These are phyloP conservation scores for Kandelia obovata DNA, from an alignment of 345 rosid species.

Conservation along the genomic window DNA sequence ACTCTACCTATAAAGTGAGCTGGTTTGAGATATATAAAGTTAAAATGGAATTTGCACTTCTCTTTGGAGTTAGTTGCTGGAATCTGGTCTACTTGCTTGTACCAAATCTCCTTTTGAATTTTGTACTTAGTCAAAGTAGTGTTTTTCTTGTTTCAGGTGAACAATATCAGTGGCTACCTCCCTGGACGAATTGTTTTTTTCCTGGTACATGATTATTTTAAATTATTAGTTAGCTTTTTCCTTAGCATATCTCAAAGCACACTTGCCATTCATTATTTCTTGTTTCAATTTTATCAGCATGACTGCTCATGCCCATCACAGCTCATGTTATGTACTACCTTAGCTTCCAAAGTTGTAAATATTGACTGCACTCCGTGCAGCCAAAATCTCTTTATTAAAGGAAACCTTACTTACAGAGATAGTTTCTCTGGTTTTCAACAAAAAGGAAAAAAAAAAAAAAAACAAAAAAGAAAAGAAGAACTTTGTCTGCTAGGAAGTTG, in stretches of 20 bases:
- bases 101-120: not conserved
- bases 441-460: too few species aligned
- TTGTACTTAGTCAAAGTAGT: slow-evolving; percentile 1
- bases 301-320: too few species aligned
- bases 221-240: not conserved
- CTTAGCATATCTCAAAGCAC: not conserved
- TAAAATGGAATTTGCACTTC: too few species aligned
- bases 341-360: not conserved
- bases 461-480: too few species aligned
- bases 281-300: not conserved
- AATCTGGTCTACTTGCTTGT: not conserved
- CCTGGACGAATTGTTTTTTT: slow-evolving; percentile 98
- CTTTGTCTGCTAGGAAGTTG: not conserved
- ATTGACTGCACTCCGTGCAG: not conserved
- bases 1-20: too few species aligned
- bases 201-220: slow-evolving; percentile 57
- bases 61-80: slow-evolving; percentile 1
- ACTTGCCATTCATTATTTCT: not conserved
- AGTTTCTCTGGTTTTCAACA: too few species aligned
- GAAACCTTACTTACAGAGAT: not conserved
- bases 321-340: not conserved
- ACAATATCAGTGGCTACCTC: slow-evolving; percentile 97
- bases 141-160: slow-evolving; percentile 49
- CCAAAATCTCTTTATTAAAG: not conserved
- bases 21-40: too few species aligned